A percentile compares a stretch with the other conserved stretches of the same genome.
Evolutionary conservation across 2,329 filamentous ascomycete species (phyloP).

Genomic region (Paradendryphiella salina): DNA sequence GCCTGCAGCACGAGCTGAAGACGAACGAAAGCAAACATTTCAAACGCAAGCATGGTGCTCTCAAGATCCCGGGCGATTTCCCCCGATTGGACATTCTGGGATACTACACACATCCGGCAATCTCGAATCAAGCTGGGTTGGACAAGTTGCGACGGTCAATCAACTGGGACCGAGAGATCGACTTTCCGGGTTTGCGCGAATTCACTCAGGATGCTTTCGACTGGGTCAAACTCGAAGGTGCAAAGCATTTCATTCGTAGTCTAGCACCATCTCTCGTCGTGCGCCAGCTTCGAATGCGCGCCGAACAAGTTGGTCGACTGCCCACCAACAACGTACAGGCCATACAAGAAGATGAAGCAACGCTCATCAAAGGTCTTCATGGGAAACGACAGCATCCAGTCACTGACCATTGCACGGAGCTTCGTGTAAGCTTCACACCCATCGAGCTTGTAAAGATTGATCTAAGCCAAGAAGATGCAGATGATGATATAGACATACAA

Average conservation of each 20-base stretch:
- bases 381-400: conserved; percentile 69
- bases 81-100: conserved; percentile 77
- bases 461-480: conserved; percentile 71
- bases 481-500: conserved; percentile 60
- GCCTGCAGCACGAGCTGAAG: conserved; percentile 72
- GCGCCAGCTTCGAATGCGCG: conserved; percentile 56
- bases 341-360: conserved; percentile 53
- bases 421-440: conserved; percentile 78
- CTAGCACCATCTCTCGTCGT: conserved; percentile 76
- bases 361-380: conserved; percentile 67
- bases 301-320: conserved; percentile 23
- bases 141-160: conserved; percentile 58
- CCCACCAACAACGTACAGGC: conserved; percentile 41
- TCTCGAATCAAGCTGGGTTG: conserved; percentile 66
- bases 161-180: conserved; percentile 65
- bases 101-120: conserved; percentile 85
- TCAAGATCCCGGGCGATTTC: conserved; percentile 78
- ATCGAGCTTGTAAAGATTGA: conserved; percentile 76
- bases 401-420: conserved; percentile 74
- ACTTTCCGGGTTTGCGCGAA: conserved; percentile 67
- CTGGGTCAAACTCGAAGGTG: conserved; percentile 78
- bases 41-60: conserved; percentile 69
- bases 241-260: conserved; percentile 80
- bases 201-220: conserved; percentile 83
- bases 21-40: conserved; percentile 87